phyloP scores from a whole-genome alignment of 345 rosid genomes.

The Xanthoceras sorbifolium region DNA sequence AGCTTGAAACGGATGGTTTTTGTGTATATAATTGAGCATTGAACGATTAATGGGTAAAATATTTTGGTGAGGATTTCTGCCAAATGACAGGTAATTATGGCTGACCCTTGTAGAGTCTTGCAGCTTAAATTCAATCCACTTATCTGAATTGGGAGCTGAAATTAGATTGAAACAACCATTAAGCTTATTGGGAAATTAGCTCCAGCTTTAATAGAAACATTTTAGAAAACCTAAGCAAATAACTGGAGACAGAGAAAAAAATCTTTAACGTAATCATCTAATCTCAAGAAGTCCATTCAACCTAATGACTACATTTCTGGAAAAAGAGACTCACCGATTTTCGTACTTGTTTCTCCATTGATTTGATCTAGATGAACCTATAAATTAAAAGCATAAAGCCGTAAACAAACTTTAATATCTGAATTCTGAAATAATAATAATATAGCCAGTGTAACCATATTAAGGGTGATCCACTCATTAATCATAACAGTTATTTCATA shows the following conservation, averaged over 20 bases:
- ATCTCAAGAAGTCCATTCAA: not conserved
- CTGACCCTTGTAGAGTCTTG: constrained; percentile 92
- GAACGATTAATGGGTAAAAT: constrained; percentile 34
- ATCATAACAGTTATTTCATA: not conserved
- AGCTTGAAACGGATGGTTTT: constrained; percentile 36
- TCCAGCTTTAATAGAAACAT: not conserved
- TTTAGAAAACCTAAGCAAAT: not conserved
- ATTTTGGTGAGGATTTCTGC: constrained; percentile 33
- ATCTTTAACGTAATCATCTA: not conserved
- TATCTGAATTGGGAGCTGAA: constrained; percentile 84
- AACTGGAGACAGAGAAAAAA: not conserved
- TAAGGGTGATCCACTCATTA: not conserved
- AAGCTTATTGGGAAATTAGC: not conserved
- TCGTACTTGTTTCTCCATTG: constrained; percentile 57
- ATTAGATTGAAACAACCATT: constrained; percentile 21
- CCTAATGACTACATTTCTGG: not conserved
- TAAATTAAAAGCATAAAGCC: constrained; percentile 11
- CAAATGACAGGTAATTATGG: constrained; percentile 55
- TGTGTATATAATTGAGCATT: constrained; percentile 41
- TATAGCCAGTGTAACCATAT: not conserved
- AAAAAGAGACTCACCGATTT: constrained; percentile 50
- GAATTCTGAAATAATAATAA: not conserved
- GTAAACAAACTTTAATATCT: not conserved
- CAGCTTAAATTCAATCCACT: constrained; percentile 90
- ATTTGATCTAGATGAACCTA: constrained; percentile 77